Evolutionary conservation across 2,329 filamentous ascomycete genomes (phyloP), one percentile per base, ranked within the genome.

Genomic region (Cladosporium sp.): DNA sequence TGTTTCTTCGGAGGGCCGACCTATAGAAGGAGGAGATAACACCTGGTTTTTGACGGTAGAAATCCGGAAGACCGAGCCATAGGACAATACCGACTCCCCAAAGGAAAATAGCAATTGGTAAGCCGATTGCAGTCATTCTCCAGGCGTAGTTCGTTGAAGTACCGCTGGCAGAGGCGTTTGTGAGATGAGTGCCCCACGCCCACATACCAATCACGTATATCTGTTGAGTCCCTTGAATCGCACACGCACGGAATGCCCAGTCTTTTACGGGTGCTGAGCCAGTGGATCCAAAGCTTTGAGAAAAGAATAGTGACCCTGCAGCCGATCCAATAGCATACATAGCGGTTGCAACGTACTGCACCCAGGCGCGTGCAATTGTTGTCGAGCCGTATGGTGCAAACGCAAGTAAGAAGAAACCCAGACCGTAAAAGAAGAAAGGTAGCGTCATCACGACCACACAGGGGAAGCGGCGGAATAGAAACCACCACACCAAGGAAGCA

Each of bases 161-260:
- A 13, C 44, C 50, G 9, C 36, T n/a, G 7, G 47, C 40, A 8
- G 41, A n/a, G 27, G 40, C 36, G 20, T 43, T 11, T 5, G 52
- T 54, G 12, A 54, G 41, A 7, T 32, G 72, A 7, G 75, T 75
- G 24, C 83, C 83, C 83, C 83, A 86, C 62, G 80, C 85, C 82
- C 82, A 86, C 11, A 86, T 72, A 5, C 75, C 78, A 19, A 82
- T 77, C 44, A 84, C 75, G 63, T 85, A 86, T 54, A 83, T 71
- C 61, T 86, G 83, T 59, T 85, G 83, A 6, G 81, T 82, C 37
- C 83, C 83, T 63, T 85, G 81, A 44, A 86, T 83, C 11, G 81
- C 65, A 59, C 82, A 83, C 13, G 83, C 83, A 51, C 83, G 77
- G 68, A 81, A 83, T 13, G 83, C 80, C 82, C 82, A 85, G 30